Evolutionary conservation across 805 yeast genomes (phyloP).

Genomic region (Starmerella floris): DNA sequence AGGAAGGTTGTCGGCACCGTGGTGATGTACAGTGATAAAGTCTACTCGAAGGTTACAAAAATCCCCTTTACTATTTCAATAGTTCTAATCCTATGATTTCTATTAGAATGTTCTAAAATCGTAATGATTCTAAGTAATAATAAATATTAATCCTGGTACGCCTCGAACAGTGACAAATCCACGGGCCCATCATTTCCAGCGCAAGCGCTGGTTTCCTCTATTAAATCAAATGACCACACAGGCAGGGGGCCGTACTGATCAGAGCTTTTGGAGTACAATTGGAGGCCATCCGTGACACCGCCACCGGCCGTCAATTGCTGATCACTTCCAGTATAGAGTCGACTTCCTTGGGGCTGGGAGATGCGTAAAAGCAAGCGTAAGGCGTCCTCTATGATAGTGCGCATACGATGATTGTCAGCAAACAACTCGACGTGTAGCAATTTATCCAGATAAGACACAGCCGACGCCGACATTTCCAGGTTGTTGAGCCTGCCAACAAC

Average conservation of each 20-base stretch:
- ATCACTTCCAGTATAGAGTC: not conserved
- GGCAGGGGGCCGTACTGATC: slow-evolving; percentile 29
- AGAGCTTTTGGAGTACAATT: slow-evolving; percentile 18
- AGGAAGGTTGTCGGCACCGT: no score
- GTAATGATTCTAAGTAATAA: no score
- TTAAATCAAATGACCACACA: slow-evolving; percentile 41
- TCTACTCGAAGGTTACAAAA: no score
- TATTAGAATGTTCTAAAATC: no score
- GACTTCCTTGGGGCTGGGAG: slow-evolving; percentile 2
- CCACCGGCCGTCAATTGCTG: not conserved
- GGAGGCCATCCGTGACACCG: slow-evolving; percentile 15
- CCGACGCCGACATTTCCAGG: slow-evolving; percentile 5
- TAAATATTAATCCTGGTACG: slow-evolving; percentile 33
- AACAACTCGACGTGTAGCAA: slow-evolving; percentile 12
- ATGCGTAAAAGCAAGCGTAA: slow-evolving; percentile 11
- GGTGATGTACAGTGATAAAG: no score
- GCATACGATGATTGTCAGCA: slow-evolving; percentile 7
- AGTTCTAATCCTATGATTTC: no score
- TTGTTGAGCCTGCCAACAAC: slow-evolving; percentile 10
- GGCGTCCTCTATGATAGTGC: slow-evolving; percentile 14
- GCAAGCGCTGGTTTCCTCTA: slow-evolving; percentile 43
- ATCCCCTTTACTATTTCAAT: no score
- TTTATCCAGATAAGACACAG: slow-evolving; percentile 6
- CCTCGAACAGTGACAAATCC: slow-evolving; percentile 41
- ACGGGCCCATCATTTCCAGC: slow-evolving; percentile 43